Base-by-base conservation (phyloP, 768 basidiomycete species). In the Tephrocybe sp. region DNA sequence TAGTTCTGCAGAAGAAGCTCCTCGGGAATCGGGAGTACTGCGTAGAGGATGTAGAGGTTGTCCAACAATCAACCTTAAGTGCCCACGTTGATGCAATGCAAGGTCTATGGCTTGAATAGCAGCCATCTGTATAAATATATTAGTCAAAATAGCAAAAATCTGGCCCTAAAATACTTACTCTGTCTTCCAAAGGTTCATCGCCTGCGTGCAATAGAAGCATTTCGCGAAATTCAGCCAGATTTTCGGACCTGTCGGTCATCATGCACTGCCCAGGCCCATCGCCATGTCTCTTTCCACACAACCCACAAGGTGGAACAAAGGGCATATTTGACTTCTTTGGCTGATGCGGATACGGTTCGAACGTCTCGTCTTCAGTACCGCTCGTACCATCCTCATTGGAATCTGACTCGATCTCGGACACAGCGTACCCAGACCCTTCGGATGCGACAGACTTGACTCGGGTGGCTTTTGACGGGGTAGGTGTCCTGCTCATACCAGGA, bases 51-150 rank as follows among this genome's bases (percentile, higher is more conserved):
- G 73, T 4, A 87, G 71, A 36, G 87, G 85, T 62, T 90, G 87
- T 1, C 81, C 83, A 33, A 68, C 70, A 48, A 89, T 76, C 17
- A 89, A 66, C 43, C 75, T 62, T 1, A 78, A 63, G 36, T 83
- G 73, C 2, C 85, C 84, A 13, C 85, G 79, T 45, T 67, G 56
- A 51, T 73, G 60, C 12, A 92, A 70, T 2, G 80, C 74, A 51
- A 82, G 73, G 51, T 92, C 90, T 54, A 92, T 90, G 5, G 81
- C 80, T 22, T 68, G 66, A 44, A 92, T 78, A 11, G 90, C 89
- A 39, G 76, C 79, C 57, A 67, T 72, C 88, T 43, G 53, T 34
- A 43, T 40, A 41, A 34, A 44, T 45, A 57, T 10, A 60, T 50
- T 41, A 48, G 43, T 22, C 43, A 48, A 52, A 46, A 22, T 12